Percentiles rank a stretch among this genome's conserved stretches.
Conservation (phyloP, 768 basidiomycete species). For the Pholiota conissans region DNA sequence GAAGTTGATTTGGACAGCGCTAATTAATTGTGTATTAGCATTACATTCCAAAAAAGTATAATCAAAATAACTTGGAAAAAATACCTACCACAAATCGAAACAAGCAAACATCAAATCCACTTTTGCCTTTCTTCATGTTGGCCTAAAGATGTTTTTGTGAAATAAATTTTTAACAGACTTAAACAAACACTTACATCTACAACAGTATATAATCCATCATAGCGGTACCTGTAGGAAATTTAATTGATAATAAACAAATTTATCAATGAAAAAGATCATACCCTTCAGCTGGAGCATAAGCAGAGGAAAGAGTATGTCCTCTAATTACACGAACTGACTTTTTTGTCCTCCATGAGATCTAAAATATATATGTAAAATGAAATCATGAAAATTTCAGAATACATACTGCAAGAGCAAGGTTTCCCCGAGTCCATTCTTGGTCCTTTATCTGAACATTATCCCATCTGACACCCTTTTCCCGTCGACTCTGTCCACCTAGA, state of each 20-base stretch:
- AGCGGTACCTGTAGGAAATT: conserved; percentile 13
- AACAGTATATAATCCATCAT: conserved; percentile 17
- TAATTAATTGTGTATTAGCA: not conserved
- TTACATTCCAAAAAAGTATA: not conserved
- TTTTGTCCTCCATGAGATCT: conserved; percentile 6
- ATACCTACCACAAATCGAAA: conserved; percentile 13
- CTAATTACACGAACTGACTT: conserved; percentile 16
- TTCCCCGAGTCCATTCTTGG: conserved; percentile 14
- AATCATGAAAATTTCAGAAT: not conserved
- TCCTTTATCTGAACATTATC: conserved; percentile 8
- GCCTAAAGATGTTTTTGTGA: not conserved
- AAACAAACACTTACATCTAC: conserved; percentile 7
- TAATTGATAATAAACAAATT: not conserved
- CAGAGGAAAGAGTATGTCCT: conserved; percentile 8
- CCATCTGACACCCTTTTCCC: not conserved
- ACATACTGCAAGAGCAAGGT: conserved; percentile 10
- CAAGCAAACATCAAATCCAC: conserved; percentile 13
- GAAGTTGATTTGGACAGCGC: conserved; percentile 12
- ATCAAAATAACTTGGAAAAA: not conserved
- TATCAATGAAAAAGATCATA: not conserved
- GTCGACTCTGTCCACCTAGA: conserved; percentile 6
- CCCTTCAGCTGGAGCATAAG: conserved; percentile 14
- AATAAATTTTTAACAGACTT: not conserved
- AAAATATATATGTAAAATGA: not conserved
- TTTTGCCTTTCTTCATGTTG: conserved; percentile 8